phyloP scores from a whole-genome alignment of 1,284 basidiomycete species.

The Apiotrichum brassicae region DNA sequence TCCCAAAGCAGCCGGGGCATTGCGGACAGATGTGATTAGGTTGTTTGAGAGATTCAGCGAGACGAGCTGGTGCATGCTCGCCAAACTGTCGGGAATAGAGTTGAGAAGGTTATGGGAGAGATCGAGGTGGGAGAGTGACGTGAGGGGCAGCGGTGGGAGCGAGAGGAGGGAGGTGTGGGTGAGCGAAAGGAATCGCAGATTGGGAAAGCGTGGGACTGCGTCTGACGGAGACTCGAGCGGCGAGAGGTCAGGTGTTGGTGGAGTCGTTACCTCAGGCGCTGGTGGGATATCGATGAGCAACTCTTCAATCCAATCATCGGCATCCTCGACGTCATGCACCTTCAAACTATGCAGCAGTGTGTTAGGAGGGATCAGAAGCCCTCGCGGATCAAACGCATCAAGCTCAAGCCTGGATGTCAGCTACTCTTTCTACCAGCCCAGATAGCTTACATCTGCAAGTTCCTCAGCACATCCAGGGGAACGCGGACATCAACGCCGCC shows the following conservation, averaged over 20 bases:
- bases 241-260: not conserved
- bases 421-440: no score
- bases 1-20: constrained; percentile 75
- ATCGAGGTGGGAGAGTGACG: constrained; percentile 82
- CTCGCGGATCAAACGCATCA: constrained; percentile 43
- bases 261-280: not conserved
- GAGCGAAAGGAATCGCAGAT: constrained; percentile 39
- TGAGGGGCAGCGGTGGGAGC: constrained; percentile 59
- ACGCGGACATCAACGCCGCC: constrained; percentile 45
- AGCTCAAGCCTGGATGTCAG: constrained; percentile 38
- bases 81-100: constrained; percentile 55
- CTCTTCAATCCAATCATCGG: constrained; percentile 44
- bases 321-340: constrained; percentile 42
- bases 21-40: constrained; percentile 90
- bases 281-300: constrained; percentile 22
- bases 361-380: constrained; percentile 34
- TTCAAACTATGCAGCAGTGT: constrained; percentile 38
- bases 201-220: constrained; percentile 35
- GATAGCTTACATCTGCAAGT: constrained; percentile 38
- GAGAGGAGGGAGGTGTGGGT: constrained; percentile 32
- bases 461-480: constrained; percentile 42
- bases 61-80: constrained; percentile 65
- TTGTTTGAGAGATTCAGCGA: constrained; percentile 89
- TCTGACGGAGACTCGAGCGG: not conserved
- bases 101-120: constrained; percentile 75